phyloP scores from a whole-genome alignment of 78 protist genomes.

The Protostelium mycophagum region DNA sequence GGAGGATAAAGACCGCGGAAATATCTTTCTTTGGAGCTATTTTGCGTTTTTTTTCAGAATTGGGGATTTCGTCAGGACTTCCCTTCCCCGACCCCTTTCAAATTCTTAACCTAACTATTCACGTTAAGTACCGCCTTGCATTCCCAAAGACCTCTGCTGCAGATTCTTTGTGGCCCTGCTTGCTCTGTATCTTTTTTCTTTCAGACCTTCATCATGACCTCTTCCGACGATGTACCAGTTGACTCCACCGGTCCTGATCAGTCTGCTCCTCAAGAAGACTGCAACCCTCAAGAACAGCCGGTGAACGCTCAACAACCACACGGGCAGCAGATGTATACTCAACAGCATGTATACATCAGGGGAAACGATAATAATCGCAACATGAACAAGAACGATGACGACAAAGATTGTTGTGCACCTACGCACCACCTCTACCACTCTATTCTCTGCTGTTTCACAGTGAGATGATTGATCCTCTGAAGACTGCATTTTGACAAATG shows the following conservation, averaged over 20 bases:
- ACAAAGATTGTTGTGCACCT: not conserved
- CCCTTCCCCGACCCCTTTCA: not conserved
- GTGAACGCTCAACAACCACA: not conserved
- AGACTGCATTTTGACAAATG: too few species aligned
- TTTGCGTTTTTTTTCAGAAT: not conserved
- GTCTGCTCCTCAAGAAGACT: not conserved
- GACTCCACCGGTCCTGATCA: too few species aligned
- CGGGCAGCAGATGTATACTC: not conserved
- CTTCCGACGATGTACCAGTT: too few species aligned
- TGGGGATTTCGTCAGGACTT: not conserved
- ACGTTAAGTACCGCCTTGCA: not conserved
- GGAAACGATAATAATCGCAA: not conserved
- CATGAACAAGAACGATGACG: not conserved
- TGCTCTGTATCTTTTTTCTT: too few species aligned
- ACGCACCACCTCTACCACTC: too few species aligned
- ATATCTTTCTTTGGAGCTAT: not conserved
- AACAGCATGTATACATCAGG: not conserved
- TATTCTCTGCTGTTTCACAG: too few species aligned
- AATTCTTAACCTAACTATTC: not conserved
- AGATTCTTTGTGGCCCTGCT: not conserved
- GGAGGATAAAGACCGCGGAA: too few species aligned
- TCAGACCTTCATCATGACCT: too few species aligned
- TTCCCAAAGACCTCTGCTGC: not conserved
- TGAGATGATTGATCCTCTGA: too few species aligned
- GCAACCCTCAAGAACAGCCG: not conserved